Percentiles rank a stretch among this genome's conserved stretches.
These are phyloP conservation scores for Sisymbrium altissimum DNA, from an alignment of 345 rosid genomes.

Conservation along the genomic window DNA sequence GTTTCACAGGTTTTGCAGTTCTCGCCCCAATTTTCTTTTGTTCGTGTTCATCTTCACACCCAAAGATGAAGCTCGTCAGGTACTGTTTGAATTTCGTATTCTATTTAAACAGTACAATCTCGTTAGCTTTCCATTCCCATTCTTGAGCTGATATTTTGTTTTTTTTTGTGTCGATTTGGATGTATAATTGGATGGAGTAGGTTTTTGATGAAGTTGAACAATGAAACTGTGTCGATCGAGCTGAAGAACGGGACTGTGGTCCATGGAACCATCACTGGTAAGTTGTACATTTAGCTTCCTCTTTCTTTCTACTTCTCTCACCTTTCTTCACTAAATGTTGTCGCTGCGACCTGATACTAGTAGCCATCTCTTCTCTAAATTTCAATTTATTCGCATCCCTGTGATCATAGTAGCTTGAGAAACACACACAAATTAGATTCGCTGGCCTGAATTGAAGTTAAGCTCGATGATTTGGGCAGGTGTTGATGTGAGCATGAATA, in stretches of 20 bases:
- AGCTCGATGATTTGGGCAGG: conserved; percentile 43
- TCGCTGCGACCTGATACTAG: background rate
- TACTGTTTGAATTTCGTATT: conserved; percentile 4
- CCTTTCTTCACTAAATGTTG: too few relatives aligned
- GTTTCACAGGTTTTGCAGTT: background rate
- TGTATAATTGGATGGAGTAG: conserved; percentile 31
- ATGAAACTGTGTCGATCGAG: conserved; percentile 94
- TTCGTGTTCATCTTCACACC: conserved; percentile 6
- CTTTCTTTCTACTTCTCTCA: background rate
- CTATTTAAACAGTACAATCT: background rate
- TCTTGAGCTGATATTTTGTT: background rate
- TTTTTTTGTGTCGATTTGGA: background rate
- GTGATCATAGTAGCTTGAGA: background rate
- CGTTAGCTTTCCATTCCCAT: background rate
- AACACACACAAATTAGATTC: background rate
- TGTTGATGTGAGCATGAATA: conserved; percentile 97
- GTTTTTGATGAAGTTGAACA: conserved; percentile 98
- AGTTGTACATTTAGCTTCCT: background rate
- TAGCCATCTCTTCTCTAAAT: too few relatives aligned
- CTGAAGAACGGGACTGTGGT: conserved; percentile 93
- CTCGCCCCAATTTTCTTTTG: background rate
- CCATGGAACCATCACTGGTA: conserved; percentile 95
- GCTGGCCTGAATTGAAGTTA: background rate
- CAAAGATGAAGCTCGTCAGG: conserved; percentile 55
- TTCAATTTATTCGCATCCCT: too few relatives aligned